Conservation (phyloP, 2,329 filamentous ascomycete genomes). For the Thermoascus crustaceus region DNA sequence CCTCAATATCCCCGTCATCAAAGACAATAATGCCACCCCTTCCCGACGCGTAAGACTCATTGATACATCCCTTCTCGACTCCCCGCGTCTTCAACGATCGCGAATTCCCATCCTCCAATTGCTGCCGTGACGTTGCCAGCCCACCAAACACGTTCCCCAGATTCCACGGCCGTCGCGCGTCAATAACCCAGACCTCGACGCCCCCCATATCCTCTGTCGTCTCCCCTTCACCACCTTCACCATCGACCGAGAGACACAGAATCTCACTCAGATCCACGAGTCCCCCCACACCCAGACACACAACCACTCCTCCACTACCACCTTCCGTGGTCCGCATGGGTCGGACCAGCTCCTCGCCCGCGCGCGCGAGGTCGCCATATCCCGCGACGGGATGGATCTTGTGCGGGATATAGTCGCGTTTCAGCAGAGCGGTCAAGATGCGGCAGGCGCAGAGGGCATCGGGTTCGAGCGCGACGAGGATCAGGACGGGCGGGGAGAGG, state of each 20-base stretch:
- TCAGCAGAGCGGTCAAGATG: constrained; percentile 85
- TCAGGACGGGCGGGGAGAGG: constrained; percentile 80
- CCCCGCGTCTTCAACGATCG: constrained; percentile 53
- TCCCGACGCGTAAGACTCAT: constrained; percentile 63
- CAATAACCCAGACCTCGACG: constrained; percentile 93
- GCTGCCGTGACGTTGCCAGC: constrained; percentile 46
- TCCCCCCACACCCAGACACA: constrained; percentile 88
- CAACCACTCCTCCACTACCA: constrained; percentile 77
- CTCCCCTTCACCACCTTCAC: too few relatives aligned
- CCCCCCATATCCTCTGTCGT: constrained; percentile 58
- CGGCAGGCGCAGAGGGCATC: constrained; percentile 93
- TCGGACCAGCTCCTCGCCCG: constrained; percentile 67
- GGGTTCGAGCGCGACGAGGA: constrained; percentile 88
- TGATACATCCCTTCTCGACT: constrained; percentile 64
- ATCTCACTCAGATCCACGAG: constrained; percentile 78
- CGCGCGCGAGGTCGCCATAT: constrained; percentile 78
- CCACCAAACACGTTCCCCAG: constrained; percentile 86
- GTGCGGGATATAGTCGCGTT: constrained; percentile 94
- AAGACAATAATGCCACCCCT: constrained; percentile 87
- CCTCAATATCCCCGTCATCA: constrained; percentile 91
- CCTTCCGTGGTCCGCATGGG: constrained; percentile 82
- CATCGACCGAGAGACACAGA: constrained; percentile 62
- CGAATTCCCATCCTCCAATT: constrained; percentile 38
- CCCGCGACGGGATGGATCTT: constrained; percentile 94
- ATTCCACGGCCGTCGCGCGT: constrained; percentile 90